Evolutionary conservation across 345 rosid species (phyloP), one percentile per base, ranked within the genome.

Genomic region (Trapa incisa): DNA sequence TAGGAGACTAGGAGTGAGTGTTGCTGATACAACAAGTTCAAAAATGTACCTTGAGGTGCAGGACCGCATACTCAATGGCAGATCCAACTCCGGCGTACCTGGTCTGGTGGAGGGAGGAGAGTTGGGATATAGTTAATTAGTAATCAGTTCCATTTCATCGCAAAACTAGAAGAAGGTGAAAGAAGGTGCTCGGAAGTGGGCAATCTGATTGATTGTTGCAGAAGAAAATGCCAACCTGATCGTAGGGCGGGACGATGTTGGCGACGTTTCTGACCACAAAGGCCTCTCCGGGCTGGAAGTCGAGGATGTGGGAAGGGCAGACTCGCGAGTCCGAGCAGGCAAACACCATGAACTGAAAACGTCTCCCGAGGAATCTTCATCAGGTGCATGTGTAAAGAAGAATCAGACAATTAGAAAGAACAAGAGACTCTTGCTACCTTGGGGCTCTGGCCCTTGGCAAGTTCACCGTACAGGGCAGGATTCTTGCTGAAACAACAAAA

Each of bases 321-420:
- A 94, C 99, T 47, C 99, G 75, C 12, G 99, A 91, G 75, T 94
- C 97, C 14, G 97, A 87, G 88, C 99, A 94, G 2, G 97, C 95
- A 78, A 94, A 89, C 68, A 91, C 88, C 95, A 94, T 85, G 68
- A 68, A 94, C 99, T 93, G 85, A 79, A 74, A 39, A 22, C 29
- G 29, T 61, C 41, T 33, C 36, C 32, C 43, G 52, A 68, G 37
- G 47, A 5, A 22, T 22, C 5, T 61, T 54, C 60, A 4, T 54
- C 7, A 54, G 60, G n/a, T n/a, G 60, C 37, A 57, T 12, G 7
- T 22, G 33, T 38, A 10, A 58, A 52, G 1, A 52, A 52, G 6
- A 50, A 41, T 41, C 43, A 41, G 7, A 3, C 43, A 41, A 1
- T 2, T 41, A 3, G 43, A 45, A 45, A 14, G n/a, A 15, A 15